Evolutionary conservation across 2,329 filamentous ascomycete genomes (phyloP).

Genomic region (Fusarium buxicola): DNA sequence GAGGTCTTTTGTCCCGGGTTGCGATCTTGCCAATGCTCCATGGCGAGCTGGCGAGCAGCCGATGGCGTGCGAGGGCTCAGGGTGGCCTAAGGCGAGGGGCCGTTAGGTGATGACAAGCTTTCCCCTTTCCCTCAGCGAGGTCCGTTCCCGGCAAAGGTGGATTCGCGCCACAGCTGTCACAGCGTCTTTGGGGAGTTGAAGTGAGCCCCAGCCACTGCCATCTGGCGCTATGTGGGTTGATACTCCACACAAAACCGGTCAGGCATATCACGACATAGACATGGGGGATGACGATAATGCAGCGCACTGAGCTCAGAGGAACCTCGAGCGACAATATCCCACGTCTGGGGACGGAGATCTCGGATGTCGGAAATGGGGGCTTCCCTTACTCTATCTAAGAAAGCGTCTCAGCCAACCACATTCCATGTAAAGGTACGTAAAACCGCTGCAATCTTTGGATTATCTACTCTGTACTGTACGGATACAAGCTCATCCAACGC

Average conservation of each 20-base stretch:
- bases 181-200: constrained; percentile 30
- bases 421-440: constrained; percentile 23
- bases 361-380: constrained; percentile 31
- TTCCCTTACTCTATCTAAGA: not conserved
- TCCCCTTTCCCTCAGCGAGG: constrained; percentile 5
- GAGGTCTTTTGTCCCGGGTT: constrained; percentile 36
- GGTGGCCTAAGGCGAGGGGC: constrained; percentile 42
- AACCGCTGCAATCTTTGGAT: constrained; percentile 6
- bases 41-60: constrained; percentile 46
- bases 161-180: constrained; percentile 27
- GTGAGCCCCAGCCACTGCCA: constrained; percentile 23
- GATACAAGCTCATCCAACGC: constrained; percentile 4
- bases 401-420: constrained; percentile 9
- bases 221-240: constrained; percentile 41
- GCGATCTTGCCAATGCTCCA: constrained; percentile 40
- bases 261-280: constrained; percentile 44
- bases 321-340: constrained; percentile 14
- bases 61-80: constrained; percentile 46
- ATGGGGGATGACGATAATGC: constrained; percentile 39
- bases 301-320: not conserved
- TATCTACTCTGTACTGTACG: too few relatives aligned
- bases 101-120: constrained; percentile 26
- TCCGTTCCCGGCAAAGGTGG: constrained; percentile 32
- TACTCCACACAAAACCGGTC: constrained; percentile 36
- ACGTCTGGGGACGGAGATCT: constrained; percentile 25